Conservation (phyloP, 345 rosid species). For the Turnera subulata region DNA sequence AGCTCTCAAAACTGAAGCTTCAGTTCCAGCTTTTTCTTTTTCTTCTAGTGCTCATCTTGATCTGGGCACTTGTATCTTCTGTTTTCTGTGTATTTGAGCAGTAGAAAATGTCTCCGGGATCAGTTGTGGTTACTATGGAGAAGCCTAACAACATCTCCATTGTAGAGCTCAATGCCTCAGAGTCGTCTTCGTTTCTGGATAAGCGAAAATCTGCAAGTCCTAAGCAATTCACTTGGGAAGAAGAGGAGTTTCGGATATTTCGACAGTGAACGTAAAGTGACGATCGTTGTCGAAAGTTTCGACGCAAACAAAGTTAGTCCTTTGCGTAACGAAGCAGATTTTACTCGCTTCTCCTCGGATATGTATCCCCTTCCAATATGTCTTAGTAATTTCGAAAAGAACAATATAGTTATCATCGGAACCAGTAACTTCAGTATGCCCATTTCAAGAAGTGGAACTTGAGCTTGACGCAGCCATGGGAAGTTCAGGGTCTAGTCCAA, state of each 20-base stretch:
- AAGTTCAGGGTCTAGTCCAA: conserved; percentile 63
- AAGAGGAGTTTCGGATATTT: too few species aligned
- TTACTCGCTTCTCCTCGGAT: too few species aligned
- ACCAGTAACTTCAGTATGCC: conserved; percentile 62
- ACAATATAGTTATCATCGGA: conserved; percentile 68
- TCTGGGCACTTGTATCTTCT: conserved; percentile 23
- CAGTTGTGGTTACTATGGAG: conserved; percentile 80
- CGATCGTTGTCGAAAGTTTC: conserved; percentile 55
- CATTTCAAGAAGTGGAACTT: conserved; percentile 73
- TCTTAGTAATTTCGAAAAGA: conserved; percentile 69
- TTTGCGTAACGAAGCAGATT: conserved; percentile 51
- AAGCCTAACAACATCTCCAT: conserved; percentile 62
- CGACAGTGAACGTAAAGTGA: too few species aligned
- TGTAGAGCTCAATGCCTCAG: conserved; percentile 55
- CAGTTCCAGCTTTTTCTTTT: conserved; percentile 7
- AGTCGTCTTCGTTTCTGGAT: conserved; percentile 55
- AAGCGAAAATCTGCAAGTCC: conserved; percentile 64
- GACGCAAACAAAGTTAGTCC: conserved; percentile 44
- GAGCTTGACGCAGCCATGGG: conserved; percentile 57
- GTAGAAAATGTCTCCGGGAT: conserved; percentile 61
- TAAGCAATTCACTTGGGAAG: conserved; percentile 77
- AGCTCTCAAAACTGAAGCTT: conserved; percentile 17
- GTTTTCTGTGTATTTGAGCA: not conserved
- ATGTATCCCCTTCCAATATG: too few species aligned
- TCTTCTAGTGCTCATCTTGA: conserved; percentile 10